A percentile compares a stretch with the other conserved stretches of the same genome.
Evolutionary conservation across 371 early-diverging fungal species (phyloP).

Genomic region (Umbelopsis sp.): DNA sequence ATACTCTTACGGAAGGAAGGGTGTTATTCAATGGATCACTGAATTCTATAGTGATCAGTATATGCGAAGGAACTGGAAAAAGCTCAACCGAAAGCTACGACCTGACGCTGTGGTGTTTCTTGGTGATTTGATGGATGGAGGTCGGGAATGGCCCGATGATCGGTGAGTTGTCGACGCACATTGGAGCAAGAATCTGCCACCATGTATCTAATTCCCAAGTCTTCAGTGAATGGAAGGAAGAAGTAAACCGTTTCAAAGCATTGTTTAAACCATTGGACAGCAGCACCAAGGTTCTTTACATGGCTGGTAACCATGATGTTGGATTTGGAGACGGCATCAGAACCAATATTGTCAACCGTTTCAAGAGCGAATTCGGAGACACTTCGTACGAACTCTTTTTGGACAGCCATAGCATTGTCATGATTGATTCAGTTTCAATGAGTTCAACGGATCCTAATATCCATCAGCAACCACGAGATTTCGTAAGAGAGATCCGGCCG

Average conservation of each 20-base stretch:
- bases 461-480: conserved; percentile 47
- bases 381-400: conserved; percentile 63
- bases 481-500: conserved; percentile 39
- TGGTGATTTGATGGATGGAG: conserved; percentile 93
- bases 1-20: conserved; percentile 73
- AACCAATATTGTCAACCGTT: conserved; percentile 52
- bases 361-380: conserved; percentile 64
- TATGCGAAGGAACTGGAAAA: conserved; percentile 77
- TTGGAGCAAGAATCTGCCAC: background rate
- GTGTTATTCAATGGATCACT: conserved; percentile 53
- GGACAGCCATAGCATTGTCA: conserved; percentile 68
- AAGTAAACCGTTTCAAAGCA: conserved; percentile 33
- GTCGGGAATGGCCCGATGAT: conserved; percentile 73
- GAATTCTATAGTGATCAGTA: conserved; percentile 86
- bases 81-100: conserved; percentile 41
- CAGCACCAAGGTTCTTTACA: conserved; percentile 35
- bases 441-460: conserved; percentile 50
- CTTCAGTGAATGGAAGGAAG: conserved; percentile 9
- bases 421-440: conserved; percentile 82
- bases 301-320: conserved; percentile 93
- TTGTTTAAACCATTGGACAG: conserved; percentile 32
- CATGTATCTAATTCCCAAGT: background rate
- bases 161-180: conserved; percentile 32
- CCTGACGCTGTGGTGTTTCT: conserved; percentile 75
- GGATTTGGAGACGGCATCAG: conserved; percentile 82